Percentiles rank a stretch among this genome's conserved stretches.
phyloP scores from a whole-genome alignment of 352 stramenopile genomes.

The Blastocystis hominis region DNA sequence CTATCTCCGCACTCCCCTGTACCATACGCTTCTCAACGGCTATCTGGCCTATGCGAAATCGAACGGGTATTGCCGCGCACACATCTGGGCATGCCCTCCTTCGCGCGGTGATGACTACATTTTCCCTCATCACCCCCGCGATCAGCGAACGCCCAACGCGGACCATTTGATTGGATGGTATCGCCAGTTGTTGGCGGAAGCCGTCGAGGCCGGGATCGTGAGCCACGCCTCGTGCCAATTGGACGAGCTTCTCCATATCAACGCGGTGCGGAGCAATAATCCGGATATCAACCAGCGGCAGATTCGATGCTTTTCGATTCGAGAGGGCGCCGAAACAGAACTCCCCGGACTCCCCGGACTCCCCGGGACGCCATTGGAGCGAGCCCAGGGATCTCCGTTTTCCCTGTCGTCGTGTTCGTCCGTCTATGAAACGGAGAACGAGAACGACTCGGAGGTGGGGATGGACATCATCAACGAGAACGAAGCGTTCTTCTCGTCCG shows the following conservation, averaged over 20 bases:
- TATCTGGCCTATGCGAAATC: slow-evolving; percentile 94
- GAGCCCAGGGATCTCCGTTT: neutral
- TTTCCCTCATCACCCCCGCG: slow-evolving; percentile 79
- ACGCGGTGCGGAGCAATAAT: neutral
- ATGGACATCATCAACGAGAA: too few relatives aligned
- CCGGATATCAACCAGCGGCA: neutral
- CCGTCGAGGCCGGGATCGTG: neutral
- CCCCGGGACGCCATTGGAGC: neutral
- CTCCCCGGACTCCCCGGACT: too few relatives aligned
- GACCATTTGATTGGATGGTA: slow-evolving; percentile 75
- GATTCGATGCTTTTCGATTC: neutral
- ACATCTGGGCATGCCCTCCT: slow-evolving; percentile 97
- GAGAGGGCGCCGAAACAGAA: neutral
- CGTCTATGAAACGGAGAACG: slow-evolving; percentile 11
- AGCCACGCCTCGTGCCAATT: neutral
- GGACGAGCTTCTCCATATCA: slow-evolving; percentile 36
- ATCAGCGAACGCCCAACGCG: slow-evolving; percentile 78
- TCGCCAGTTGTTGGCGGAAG: slow-evolving; percentile 67
- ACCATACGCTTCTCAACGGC: slow-evolving; percentile 93
- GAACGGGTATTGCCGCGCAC: slow-evolving; percentile 88
- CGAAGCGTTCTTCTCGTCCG: neutral
- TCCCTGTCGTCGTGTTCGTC: neutral
- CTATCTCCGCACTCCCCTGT: slow-evolving; percentile 90
- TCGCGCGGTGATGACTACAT: slow-evolving; percentile 99
- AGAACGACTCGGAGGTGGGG: too few relatives aligned